Evolutionary conservation across 805 yeast genomes (phyloP).

Genomic region (Schizosaccharomyces lindneri): DNA sequence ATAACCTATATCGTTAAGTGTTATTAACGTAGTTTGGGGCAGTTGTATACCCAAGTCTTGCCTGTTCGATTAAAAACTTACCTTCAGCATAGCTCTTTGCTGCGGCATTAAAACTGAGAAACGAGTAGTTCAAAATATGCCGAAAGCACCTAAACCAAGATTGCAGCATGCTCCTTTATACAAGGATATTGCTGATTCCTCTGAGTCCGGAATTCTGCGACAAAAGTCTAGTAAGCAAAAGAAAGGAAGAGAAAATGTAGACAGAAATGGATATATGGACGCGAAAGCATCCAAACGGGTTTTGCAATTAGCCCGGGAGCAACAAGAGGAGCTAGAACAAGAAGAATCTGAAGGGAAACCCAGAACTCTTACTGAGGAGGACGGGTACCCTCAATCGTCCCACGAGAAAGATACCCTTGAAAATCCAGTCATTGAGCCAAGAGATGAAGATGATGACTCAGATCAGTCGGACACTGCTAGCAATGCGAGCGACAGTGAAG

Average conservation of each 20-base stretch:
- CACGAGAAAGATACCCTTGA: background rate
- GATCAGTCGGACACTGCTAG: conserved; percentile 18
- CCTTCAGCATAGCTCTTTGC: background rate
- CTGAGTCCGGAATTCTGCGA: conserved; percentile 3
- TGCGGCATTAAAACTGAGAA: background rate
- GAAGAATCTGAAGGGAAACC: conserved; percentile 24
- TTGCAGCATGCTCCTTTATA: conserved; percentile 7
- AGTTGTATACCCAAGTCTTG: too few relatives aligned
- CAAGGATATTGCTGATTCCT: conserved; percentile 3
- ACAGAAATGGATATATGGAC: conserved; percentile 39
- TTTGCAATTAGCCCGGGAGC: conserved; percentile 70
- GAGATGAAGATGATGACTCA: conserved; percentile 14
- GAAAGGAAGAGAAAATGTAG: conserved; percentile 13
- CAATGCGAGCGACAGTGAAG: conserved; percentile 22
- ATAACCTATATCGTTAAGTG: too few relatives aligned
- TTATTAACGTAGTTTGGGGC: too few relatives aligned
- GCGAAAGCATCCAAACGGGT: conserved; percentile 65
- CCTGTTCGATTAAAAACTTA: background rate
- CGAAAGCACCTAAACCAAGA: conserved; percentile 2
- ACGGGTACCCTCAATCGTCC: too few relatives aligned
- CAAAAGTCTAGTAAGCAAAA: background rate
- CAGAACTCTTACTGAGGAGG: background rate
- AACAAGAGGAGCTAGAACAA: conserved; percentile 66
- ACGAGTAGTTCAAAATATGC: background rate
- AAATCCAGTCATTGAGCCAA: conserved; percentile 28